Conservation (phyloP, 75 land plant species). For the Chamaecyparis obtusa region DNA sequence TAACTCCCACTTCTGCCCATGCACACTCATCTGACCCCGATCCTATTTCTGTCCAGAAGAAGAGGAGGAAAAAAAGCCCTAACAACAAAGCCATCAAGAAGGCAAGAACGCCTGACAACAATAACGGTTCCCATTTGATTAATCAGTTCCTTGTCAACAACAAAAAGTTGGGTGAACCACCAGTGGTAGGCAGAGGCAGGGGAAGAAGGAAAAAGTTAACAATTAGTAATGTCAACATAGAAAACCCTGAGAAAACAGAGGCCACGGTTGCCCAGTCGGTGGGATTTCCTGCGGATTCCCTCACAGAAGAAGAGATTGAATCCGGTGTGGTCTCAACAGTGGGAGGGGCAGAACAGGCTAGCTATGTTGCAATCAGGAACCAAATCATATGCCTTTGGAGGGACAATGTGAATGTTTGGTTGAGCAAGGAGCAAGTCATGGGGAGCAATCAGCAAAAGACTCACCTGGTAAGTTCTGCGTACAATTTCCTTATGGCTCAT, state of each 20-base stretch:
- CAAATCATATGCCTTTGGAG: slow-evolving; percentile 85
- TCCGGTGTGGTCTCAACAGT: slow-evolving; percentile 67
- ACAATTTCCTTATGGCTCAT: slow-evolving; percentile 58
- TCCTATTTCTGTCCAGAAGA: background rate
- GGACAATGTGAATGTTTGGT: slow-evolving; percentile 64
- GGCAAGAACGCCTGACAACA: background rate
- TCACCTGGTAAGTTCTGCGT: slow-evolving; percentile 67
- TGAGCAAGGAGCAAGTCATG: slow-evolving; percentile 66
- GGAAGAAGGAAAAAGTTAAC: background rate
- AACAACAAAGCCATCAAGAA: background rate
- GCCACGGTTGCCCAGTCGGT: slow-evolving; percentile 75
- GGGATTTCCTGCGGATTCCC: slow-evolving; percentile 88
- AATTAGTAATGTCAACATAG: background rate
- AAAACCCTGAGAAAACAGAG: slow-evolving; percentile 46
- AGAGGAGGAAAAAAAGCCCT: background rate
- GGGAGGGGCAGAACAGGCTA: slow-evolving; percentile 93
- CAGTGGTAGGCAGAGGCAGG: background rate
- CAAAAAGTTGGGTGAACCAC: background rate
- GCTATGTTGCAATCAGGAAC: slow-evolving; percentile 85
- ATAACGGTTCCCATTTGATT: background rate
- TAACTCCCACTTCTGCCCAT: background rate
- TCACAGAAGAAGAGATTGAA: slow-evolving; percentile 95
- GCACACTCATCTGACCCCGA: background rate
- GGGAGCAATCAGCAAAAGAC: slow-evolving; percentile 52
- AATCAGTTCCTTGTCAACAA: background rate